These are phyloP conservation scores for Pascua guehoae DNA, from an alignment of 1,284 basidiomycete genomes.

Conservation along the genomic window DNA sequence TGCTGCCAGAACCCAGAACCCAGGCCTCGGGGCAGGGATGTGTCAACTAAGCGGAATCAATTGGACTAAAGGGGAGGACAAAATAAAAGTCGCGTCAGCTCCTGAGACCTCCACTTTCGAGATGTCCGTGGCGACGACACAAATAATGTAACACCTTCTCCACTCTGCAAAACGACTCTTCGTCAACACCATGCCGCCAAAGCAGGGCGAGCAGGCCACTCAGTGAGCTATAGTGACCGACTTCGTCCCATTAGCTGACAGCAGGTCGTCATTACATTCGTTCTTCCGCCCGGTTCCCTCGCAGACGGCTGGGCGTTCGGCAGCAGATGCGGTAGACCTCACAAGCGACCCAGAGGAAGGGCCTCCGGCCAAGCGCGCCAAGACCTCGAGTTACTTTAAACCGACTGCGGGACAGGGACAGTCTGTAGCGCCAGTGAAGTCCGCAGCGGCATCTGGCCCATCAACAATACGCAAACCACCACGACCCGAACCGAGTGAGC, in stretches of 20 bases:
- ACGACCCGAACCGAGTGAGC: not conserved
- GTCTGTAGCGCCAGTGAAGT: too few relatives aligned
- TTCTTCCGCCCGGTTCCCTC: slow-evolving; percentile 45
- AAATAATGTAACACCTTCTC: not conserved
- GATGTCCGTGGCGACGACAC: not conserved
- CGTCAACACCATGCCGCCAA: slow-evolving; percentile 4
- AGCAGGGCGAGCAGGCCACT: slow-evolving; percentile 1
- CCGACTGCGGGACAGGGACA: not conserved
- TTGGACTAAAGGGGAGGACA: slow-evolving; percentile 1
- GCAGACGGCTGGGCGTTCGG: slow-evolving; percentile 8
- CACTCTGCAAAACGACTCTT: not conserved
- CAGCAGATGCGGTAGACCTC: slow-evolving; percentile 30
- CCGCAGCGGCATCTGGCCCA: too few relatives aligned
- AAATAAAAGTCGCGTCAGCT: slow-evolving; percentile 17
- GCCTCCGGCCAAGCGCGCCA: slow-evolving; percentile 24
- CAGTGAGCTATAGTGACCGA: slow-evolving; percentile 9
- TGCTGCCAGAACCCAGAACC: too few relatives aligned
- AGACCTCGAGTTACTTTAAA: slow-evolving; percentile 28
- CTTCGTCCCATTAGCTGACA: not conserved
- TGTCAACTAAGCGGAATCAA: too few relatives aligned
- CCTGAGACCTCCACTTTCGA: slow-evolving; percentile 1
- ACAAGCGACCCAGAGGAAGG: slow-evolving; percentile 29
- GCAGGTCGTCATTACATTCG: slow-evolving; percentile 39
- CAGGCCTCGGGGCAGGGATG: too few relatives aligned
- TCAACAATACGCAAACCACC: too few relatives aligned